Evolutionary conservation across 1,284 basidiomycete species (phyloP), one percentile per base, ranked within the genome.

Genomic region (Agroathelia rolfsii): DNA sequence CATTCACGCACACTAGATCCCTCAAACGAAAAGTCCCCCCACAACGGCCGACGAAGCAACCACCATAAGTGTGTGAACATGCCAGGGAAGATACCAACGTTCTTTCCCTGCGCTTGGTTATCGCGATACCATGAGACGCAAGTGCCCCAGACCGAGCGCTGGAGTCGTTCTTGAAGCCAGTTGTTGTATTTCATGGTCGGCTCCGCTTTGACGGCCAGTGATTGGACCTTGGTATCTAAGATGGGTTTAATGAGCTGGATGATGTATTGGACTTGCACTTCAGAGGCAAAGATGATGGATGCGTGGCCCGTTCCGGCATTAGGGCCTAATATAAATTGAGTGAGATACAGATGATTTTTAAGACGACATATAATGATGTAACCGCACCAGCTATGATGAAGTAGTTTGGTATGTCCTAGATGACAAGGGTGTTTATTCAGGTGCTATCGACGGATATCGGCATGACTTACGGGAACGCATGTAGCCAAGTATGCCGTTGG

Each of bases 231-330:
- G 19, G 63, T 60, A 25, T 58, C 49, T 11, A 73, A 24, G 22
- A 74, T 51, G n/a, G 68, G 69, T 45, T 58, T 56, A 43, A 72
- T 59, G 30, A 72, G 43, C 43, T 69, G 55, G 35, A 69, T 27
- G 20, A 59, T 55, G 34, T 63, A 54, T 31, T 59, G 50, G 38
- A 70, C 42, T 34, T 45, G 41, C 15, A 58, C 56, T 48, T 72
- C 70, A 41, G 69, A 57, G 36, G 55, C 58, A 45, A 69, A 73
- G 27, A 72, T 57, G 22, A 67, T 55, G 14, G 69, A 72, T 11
- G 63, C 64, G 41, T 71, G 69, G n/a, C 68, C 68, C 10, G 66
- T 56, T 11, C 61, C 66, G 22, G 61, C 59, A 43, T 72, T 73
- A 4, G 68, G 69, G 4, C 54, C 53, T 53, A 28, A 12, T 7